Conservation (phyloP, 495 filamentous ascomycete genomes). For the Talaromyces liani region DNA sequence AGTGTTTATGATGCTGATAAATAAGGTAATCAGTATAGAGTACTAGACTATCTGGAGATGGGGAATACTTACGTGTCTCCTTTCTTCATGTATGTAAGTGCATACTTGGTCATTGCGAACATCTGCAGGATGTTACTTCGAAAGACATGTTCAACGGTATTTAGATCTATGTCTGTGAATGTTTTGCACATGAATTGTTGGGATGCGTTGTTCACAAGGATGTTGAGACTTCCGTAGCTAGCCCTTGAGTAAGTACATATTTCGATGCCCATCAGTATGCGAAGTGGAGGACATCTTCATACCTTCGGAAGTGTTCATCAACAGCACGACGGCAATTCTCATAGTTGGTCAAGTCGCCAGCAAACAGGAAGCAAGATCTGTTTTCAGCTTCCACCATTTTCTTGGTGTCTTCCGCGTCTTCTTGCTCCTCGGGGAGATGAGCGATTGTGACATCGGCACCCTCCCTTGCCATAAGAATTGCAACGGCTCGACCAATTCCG, state of each 20-base stretch:
- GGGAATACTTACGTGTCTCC: constrained; percentile 40
- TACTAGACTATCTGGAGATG: too few relatives aligned
- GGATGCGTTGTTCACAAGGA: constrained; percentile 57
- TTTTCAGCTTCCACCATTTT: constrained; percentile 36
- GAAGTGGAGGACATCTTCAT: background rate
- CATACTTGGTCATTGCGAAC: constrained; percentile 55
- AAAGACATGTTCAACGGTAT: constrained; percentile 46
- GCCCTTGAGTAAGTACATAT: background rate
- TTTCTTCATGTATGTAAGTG: constrained; percentile 47
- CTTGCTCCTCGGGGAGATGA: constrained; percentile 46
- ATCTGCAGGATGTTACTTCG: constrained; percentile 53
- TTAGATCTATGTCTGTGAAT: constrained; percentile 44
- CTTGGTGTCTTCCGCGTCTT: constrained; percentile 48
- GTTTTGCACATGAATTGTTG: constrained; percentile 47
- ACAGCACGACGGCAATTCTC: constrained; percentile 40
- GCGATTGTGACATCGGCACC: constrained; percentile 48
- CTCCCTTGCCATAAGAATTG: constrained; percentile 49
- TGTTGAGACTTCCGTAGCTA: constrained; percentile 41
- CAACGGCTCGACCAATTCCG: constrained; percentile 47
- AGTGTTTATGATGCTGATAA: constrained; percentile 51
- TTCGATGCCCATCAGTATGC: background rate
- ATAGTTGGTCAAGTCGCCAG: constrained; percentile 41
- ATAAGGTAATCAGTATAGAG: background rate
- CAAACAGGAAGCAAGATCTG: constrained; percentile 35
- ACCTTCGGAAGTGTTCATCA: constrained; percentile 43